Conservation (phyloP, 2,329 filamentous ascomycete genomes). For the Sodiomyces alkalinus region DNA sequence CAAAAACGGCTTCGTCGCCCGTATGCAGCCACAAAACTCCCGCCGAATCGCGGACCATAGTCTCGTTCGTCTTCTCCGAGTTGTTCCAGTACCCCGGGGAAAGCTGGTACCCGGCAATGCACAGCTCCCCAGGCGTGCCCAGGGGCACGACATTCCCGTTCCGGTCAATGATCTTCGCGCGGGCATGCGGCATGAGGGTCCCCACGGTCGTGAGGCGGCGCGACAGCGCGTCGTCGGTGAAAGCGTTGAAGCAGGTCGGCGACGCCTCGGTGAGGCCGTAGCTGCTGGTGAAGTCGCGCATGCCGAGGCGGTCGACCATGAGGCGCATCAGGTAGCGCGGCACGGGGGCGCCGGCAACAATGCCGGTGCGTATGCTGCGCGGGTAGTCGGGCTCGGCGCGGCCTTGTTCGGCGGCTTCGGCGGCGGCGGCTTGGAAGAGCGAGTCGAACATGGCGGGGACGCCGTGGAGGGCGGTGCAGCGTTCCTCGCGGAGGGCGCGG, state of each 20-base stretch:
- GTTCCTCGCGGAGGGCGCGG: conserved; percentile 48
- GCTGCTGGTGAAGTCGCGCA: conserved; percentile 58
- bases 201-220: conserved; percentile 58
- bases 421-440: conserved; percentile 33
- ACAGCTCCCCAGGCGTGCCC: conserved; percentile 57
- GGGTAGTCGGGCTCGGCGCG: conserved; percentile 24
- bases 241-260: conserved; percentile 69
- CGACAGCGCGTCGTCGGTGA: conserved; percentile 55
- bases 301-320: conserved; percentile 55
- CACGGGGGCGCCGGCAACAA: conserved; percentile 65
- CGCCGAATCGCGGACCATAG: conserved; percentile 35
- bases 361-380: conserved; percentile 52
- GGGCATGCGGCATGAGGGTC: conserved; percentile 58
- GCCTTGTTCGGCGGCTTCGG: too few species aligned
- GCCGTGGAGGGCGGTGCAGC: conserved; percentile 62
- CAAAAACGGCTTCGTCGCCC: conserved; percentile 54
- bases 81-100: conserved; percentile 56
- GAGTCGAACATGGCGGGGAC: conserved; percentile 78
- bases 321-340: conserved; percentile 61
- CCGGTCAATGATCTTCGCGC: conserved; percentile 62
- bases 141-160: conserved; percentile 51
- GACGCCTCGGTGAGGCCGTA: conserved; percentile 65
- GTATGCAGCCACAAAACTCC: conserved; percentile 49
- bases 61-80: conserved; percentile 53
- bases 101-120: conserved; percentile 64